Base-by-base conservation (phyloP, 1,284 basidiomycete genomes). In the Earliella scabrosa region DNA sequence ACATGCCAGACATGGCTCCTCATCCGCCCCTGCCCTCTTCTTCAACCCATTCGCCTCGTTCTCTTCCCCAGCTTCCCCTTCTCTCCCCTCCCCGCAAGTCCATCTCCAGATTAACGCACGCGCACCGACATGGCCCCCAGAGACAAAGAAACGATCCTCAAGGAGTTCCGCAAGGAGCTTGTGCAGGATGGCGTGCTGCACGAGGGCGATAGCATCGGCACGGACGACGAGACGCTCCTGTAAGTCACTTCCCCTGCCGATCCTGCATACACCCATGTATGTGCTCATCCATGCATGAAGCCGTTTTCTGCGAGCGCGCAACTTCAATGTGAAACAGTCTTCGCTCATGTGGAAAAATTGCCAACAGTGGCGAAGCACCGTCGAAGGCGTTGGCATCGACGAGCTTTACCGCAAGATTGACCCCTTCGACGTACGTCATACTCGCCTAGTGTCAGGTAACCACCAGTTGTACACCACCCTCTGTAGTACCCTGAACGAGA, bases 221-320 rank as follows among this genome's bases (percentile, higher is more conserved):
- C 84, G 2, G 84, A 88, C 63, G 85, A 89, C 60, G 72, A 77
- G 51, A 87, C 85, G 7, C 68, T 89, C 11, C 67, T 84, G 87
- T 70, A 58, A 29, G 58, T 58, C 35, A 31, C 38, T 32, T 47
- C 18, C 44, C 31, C 14, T 41, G 9, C 36, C 27, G 7, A 26
- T 26, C 5, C 11, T 18, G 14, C 18, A 21, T 20, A 14, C 8
- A 26, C 45, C 38, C 27, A 32, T 27, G 26, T 18, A 27, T 0
- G n/a, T 9, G n/a, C 34, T 61, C 26, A 63, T 50, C 8, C 40
- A 26, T 38, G 23, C 39, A 45, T 35, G 20, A 63, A 90, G 88
- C 56, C 83, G 88, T 18, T 90, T 89, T 63, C 71, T 90, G 21
- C 81, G 84, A 32, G 88, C 88, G 13, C 80, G 87, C 6, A 80